Evolutionary conservation across 208 protist genomes (phyloP).

Genomic region (Leishmania amazonensis): DNA sequence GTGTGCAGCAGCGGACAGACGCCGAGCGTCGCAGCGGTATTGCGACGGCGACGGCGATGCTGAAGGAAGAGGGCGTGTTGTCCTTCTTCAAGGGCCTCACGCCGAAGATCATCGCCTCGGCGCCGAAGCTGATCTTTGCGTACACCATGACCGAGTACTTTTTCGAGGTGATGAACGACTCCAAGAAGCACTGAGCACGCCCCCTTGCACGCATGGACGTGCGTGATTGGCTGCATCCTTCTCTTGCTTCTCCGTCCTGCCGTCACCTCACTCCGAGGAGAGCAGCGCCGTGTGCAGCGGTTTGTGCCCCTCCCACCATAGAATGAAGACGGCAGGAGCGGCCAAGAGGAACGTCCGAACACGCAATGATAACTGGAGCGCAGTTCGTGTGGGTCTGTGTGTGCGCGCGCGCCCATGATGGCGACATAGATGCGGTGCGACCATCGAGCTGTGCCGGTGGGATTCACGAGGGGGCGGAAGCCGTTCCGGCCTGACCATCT

Average conservation of each 20-base stretch:
- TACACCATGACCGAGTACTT: conserved; percentile 89
- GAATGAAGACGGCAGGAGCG: neutral
- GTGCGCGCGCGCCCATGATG: neutral
- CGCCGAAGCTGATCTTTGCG: conserved; percentile 87
- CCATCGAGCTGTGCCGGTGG: too few species aligned
- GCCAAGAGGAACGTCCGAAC: neutral
- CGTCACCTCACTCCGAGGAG: neutral
- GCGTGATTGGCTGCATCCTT: neutral
- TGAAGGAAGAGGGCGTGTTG: conserved; percentile 75
- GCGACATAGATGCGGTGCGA: too few species aligned
- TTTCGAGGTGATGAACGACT: conserved; percentile 62
- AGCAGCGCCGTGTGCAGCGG: neutral
- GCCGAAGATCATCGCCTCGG: conserved; percentile 83
- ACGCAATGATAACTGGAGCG: too few species aligned
- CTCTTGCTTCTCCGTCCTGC: neutral
- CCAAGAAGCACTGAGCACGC: conserved; percentile 11
- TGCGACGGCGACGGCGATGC: conserved; percentile 44
- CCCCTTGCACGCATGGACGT: neutral
- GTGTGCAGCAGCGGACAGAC: conserved; percentile 79
- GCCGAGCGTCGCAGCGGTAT: conserved; percentile 55
- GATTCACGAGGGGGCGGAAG: neutral
- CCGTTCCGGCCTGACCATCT: neutral
- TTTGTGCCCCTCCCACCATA: neutral
- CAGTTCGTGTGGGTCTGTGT: neutral
- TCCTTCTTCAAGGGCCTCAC: conserved; percentile 92